phyloP scores from a whole-genome alignment of 192 early-diverging fungal genomes.

The Backusella morwellensis region DNA sequence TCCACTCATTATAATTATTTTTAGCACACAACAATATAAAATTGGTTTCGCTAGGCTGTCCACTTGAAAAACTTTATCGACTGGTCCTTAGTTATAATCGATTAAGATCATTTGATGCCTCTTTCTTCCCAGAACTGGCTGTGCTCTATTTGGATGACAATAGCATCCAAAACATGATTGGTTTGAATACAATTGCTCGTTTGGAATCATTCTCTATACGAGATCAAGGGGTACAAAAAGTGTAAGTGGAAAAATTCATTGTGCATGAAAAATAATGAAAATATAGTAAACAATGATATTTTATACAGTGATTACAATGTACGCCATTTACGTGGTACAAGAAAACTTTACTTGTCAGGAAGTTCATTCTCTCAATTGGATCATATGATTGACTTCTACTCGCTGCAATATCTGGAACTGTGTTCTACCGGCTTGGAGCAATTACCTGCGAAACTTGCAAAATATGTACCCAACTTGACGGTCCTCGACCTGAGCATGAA shows the following conservation, averaged over 20 bases:
- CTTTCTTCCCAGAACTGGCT: constrained; percentile 39
- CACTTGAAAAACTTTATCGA: constrained; percentile 30
- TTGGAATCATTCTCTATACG: constrained; percentile 43
- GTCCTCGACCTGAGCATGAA: constrained; percentile 44
- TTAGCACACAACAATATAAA: constrained; percentile 39
- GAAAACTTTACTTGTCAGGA: constrained; percentile 34
- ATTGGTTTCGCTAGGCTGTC: constrained; percentile 35
- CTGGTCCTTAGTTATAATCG: constrained; percentile 43
- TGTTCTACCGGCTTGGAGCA: constrained; percentile 40
- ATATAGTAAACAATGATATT: not conserved
- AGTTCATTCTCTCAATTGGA: constrained; percentile 35
- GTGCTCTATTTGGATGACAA: constrained; percentile 49
- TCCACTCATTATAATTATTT: not conserved
- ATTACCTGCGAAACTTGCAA: constrained; percentile 38
- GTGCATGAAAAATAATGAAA: constrained; percentile 6
- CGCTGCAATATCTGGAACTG: constrained; percentile 48
- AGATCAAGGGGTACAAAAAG: constrained; percentile 45
- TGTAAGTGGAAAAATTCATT: constrained; percentile 27
- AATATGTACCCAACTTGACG: constrained; percentile 39
- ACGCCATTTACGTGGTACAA: constrained; percentile 10
- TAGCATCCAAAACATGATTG: constrained; percentile 35
- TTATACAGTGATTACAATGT: constrained; percentile 18
- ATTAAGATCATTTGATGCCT: constrained; percentile 35
- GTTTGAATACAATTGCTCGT: constrained; percentile 29
- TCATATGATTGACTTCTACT: constrained; percentile 38